Evolutionary conservation across 2,329 filamentous ascomycete genomes (phyloP).

Genomic region (Sarocladiaceae sp.): DNA sequence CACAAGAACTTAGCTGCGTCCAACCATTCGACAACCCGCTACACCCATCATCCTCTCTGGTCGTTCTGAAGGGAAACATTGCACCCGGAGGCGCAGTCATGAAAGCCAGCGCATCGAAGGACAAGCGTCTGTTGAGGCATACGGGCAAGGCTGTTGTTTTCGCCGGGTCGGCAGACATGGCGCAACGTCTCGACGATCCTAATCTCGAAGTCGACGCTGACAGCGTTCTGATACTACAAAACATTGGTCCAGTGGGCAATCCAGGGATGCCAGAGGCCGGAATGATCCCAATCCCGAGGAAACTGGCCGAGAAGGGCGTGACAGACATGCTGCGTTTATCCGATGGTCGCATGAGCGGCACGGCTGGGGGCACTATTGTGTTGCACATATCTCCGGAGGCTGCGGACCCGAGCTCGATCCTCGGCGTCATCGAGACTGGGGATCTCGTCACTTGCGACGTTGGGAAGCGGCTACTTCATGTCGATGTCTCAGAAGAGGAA

Average conservation of each 20-base stretch:
- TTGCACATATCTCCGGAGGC: conserved; percentile 85
- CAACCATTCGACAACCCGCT: conserved; percentile 59
- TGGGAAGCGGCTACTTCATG: conserved; percentile 51
- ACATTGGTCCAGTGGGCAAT: conserved; percentile 83
- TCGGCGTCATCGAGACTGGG: conserved; percentile 70
- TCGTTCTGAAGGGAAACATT: conserved; percentile 77
- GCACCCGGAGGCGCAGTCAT: conserved; percentile 78
- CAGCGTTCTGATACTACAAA: conserved; percentile 72
- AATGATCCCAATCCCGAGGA: conserved; percentile 60
- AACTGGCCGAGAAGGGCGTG: conserved; percentile 67
- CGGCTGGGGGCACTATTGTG: conserved; percentile 83
- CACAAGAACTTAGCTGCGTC: conserved; percentile 42
- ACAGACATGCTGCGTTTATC: conserved; percentile 78
- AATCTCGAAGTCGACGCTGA: conserved; percentile 54
- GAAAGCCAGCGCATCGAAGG: conserved; percentile 82
- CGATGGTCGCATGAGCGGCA: conserved; percentile 81
- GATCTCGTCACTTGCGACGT: conserved; percentile 76
- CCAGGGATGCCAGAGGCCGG: conserved; percentile 90
- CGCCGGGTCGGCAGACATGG: conserved; percentile 68
- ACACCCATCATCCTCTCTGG: conserved; percentile 70
- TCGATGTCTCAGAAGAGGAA: conserved; percentile 64
- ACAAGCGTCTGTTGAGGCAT: conserved; percentile 50
- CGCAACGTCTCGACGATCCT: conserved; percentile 50
- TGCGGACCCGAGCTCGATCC: conserved; percentile 65
- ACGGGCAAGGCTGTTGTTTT: conserved; percentile 55